Evolutionary conservation across 352 stramenopile species (phyloP).

Genomic region (Globisporangium yorkense): DNA sequence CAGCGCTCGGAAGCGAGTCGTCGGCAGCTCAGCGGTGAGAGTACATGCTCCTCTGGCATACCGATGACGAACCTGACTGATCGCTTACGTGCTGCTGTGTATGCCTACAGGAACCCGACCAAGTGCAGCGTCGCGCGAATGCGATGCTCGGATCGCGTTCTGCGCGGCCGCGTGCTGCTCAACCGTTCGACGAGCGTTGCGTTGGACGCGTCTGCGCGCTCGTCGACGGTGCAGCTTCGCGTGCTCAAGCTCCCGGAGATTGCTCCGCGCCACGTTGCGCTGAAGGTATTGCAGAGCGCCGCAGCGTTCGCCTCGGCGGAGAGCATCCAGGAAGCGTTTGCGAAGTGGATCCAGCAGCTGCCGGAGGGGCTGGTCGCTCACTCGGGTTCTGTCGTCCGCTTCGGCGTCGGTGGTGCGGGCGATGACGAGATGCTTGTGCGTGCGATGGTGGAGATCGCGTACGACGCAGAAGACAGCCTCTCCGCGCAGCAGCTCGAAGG

Average conservation of each 20-base stretch:
- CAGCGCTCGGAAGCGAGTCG: not conserved
- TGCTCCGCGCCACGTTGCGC: conserved; percentile 19
- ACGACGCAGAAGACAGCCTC: conserved; percentile 33
- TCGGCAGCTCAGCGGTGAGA: conserved; percentile 1
- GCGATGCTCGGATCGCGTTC: conserved; percentile 32
- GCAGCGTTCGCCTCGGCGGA: not conserved
- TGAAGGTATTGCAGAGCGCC: conserved; percentile 19
- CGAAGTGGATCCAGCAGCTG: conserved; percentile 19
- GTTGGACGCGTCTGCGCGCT: conserved; percentile 15
- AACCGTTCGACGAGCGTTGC: conserved; percentile 18
- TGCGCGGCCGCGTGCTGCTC: conserved; percentile 27
- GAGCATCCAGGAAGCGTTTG: conserved; percentile 27
- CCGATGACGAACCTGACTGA: not conserved
- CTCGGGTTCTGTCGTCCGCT: conserved; percentile 26
- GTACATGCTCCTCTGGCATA: not conserved
- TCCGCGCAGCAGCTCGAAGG: conserved; percentile 42
- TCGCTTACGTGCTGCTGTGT: not conserved
- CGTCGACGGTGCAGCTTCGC: conserved; percentile 28
- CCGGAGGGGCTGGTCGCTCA: conserved; percentile 18
- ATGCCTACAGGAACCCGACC: conserved; percentile 8
- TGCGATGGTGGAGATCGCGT: conserved; percentile 33
- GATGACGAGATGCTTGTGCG: conserved; percentile 9
- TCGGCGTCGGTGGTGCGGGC: conserved; percentile 3
- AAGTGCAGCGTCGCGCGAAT: conserved; percentile 29
- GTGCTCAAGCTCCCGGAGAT: conserved; percentile 51